Percentiles rank a stretch among this genome's conserved stretches.
Evolutionary conservation across 352 stramenopile genomes (phyloP).

Genomic region (Phytophthora hybrid): DNA sequence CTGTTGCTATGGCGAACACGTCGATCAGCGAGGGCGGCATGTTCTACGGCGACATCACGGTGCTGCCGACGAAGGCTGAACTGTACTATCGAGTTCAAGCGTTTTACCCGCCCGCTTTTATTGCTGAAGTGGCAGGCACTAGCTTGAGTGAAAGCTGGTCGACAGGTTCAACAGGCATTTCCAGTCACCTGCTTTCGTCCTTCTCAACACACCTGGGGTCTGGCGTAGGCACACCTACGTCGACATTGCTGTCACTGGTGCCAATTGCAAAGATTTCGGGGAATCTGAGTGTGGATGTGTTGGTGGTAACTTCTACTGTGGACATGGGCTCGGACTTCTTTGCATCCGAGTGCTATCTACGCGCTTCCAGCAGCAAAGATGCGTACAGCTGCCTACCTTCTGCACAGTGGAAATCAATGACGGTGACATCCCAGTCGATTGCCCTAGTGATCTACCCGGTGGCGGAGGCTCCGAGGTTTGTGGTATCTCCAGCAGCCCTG

Average conservation of each 20-base stretch:
- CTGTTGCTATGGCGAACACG: slow-evolving; percentile 10
- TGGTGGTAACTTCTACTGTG: slow-evolving; percentile 29
- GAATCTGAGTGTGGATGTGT: slow-evolving; percentile 24
- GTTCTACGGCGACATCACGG: slow-evolving; percentile 20
- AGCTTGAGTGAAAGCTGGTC: slow-evolving; percentile 6
- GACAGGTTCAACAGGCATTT: neutral
- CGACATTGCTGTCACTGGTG: slow-evolving; percentile 12
- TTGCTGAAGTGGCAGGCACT: neutral
- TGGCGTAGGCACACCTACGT: slow-evolving; percentile 3
- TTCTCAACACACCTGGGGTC: slow-evolving; percentile 10
- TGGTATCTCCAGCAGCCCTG: neutral
- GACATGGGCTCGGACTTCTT: slow-evolving; percentile 26
- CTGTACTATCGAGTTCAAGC: slow-evolving; percentile 27
- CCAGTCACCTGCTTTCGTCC: slow-evolving; percentile 13
- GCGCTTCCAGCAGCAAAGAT: slow-evolving; percentile 2
- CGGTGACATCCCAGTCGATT: slow-evolving; percentile 9
- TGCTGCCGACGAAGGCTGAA: slow-evolving; percentile 33
- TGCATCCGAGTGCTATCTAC: slow-evolving; percentile 27
- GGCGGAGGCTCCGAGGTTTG: slow-evolving; percentile 18
- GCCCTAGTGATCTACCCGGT: slow-evolving; percentile 21
- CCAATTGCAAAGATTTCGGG: slow-evolving; percentile 22
- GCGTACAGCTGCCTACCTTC: slow-evolving; percentile 17
- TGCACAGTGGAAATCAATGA: slow-evolving; percentile 22
- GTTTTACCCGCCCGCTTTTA: slow-evolving; percentile 25
- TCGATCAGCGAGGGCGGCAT: slow-evolving; percentile 20